Conservation (phyloP, 2,329 filamentous ascomycete species). For the Clonostachys rhizophaga region DNA sequence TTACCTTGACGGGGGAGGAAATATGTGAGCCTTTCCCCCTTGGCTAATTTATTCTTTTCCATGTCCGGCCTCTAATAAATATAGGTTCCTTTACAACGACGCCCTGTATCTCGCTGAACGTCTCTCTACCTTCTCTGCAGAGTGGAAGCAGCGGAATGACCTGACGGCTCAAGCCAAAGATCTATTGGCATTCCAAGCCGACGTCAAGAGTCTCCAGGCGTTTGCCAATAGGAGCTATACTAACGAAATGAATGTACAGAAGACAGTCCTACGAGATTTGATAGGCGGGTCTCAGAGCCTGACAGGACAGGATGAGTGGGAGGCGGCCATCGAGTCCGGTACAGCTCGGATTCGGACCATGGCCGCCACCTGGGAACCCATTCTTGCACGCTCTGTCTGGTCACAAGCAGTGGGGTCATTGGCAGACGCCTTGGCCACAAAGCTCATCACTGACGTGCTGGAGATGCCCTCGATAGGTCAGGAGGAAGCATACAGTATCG, state of each 20-base stretch:
- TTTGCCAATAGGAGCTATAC: conserved; percentile 60
- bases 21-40: conserved; percentile 45
- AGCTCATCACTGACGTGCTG: conserved; percentile 56
- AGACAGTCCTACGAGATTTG: conserved; percentile 56
- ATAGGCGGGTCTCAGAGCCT: conserved; percentile 57
- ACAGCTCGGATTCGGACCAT: conserved; percentile 46
- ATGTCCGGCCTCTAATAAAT: neutral
- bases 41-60: conserved; percentile 1
- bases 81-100: conserved; percentile 64
- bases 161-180: conserved; percentile 42
- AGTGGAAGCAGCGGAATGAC: conserved; percentile 51
- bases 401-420: conserved; percentile 58
- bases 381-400: conserved; percentile 58
- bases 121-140: conserved; percentile 38
- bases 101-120: conserved; percentile 58
- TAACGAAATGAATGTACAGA: conserved; percentile 56
- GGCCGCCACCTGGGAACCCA: conserved; percentile 50
- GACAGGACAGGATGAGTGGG: conserved; percentile 51
- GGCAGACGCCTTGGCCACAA: conserved; percentile 52
- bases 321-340: conserved; percentile 47
- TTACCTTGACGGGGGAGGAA: conserved; percentile 53
- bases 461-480: conserved; percentile 57
- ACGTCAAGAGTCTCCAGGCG: conserved; percentile 52
- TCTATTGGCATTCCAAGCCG: conserved; percentile 55
- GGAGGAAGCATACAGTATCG: conserved; percentile 59